Evolutionary conservation across 2,329 filamentous ascomycete species (phyloP).

Genomic region (Monilinia aucupariae): DNA sequence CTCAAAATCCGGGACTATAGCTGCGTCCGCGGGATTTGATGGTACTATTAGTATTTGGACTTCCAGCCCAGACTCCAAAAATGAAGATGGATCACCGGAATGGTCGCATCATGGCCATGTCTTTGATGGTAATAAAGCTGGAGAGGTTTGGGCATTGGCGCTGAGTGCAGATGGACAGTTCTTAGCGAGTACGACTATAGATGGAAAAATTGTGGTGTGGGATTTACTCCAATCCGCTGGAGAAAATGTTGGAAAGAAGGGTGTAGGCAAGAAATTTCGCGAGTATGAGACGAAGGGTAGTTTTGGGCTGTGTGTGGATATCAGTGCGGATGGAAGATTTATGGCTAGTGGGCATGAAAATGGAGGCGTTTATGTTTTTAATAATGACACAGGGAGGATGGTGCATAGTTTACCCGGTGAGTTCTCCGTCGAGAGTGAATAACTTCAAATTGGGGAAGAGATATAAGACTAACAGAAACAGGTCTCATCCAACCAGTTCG

Average conservation of each 20-base stretch:
- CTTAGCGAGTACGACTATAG: constrained; percentile 80
- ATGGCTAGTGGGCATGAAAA: constrained; percentile 92
- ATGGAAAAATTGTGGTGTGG: constrained; percentile 88
- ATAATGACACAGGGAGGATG: constrained; percentile 81
- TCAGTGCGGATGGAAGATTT: constrained; percentile 72
- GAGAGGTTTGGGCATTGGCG: constrained; percentile 81
- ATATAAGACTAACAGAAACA: constrained; percentile 35
- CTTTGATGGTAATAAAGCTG: constrained; percentile 51
- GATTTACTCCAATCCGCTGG: constrained; percentile 42
- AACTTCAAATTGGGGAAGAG: background rate
- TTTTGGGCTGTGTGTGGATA: constrained; percentile 83
- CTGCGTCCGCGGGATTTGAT: constrained; percentile 81
- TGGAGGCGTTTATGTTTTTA: constrained; percentile 89
- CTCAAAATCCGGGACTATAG: constrained; percentile 61
- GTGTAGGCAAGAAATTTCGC: constrained; percentile 54
- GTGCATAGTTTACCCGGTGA: constrained; percentile 77
- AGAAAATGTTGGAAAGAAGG: constrained; percentile 52
- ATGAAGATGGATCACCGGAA: constrained; percentile 31
- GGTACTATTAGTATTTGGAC: constrained; percentile 85
- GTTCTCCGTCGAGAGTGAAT: constrained; percentile 23
- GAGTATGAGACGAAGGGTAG: constrained; percentile 90
- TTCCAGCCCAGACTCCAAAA: constrained; percentile 47
- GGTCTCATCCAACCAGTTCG: constrained; percentile 84
- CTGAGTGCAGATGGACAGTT: constrained; percentile 79
- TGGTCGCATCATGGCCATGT: constrained; percentile 48